These are phyloP conservation scores for Trichoderma semiorbis DNA, from an alignment of 2,329 filamentous ascomycete species.

Conservation along the genomic window DNA sequence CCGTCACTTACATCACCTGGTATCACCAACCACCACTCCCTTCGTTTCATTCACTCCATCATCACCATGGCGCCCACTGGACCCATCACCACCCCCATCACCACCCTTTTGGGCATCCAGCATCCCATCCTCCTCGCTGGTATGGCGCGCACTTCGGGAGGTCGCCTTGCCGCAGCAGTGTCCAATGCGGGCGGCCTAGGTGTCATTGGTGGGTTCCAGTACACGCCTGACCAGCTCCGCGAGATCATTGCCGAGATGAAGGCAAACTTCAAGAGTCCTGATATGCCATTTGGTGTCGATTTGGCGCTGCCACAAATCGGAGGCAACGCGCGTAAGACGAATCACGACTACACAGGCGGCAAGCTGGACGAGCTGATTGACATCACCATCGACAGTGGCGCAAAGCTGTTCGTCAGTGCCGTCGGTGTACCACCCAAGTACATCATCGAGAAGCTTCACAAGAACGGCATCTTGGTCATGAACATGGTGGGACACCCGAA, in stretches of 20 bases:
- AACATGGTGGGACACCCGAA: constrained; percentile 96
- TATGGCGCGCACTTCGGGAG: constrained; percentile 84
- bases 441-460: constrained; percentile 74
- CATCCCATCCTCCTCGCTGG: constrained; percentile 91
- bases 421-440: constrained; percentile 77
- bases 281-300: constrained; percentile 85
- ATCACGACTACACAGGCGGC: constrained; percentile 92
- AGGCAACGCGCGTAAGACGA: constrained; percentile 78
- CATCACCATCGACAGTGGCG: constrained; percentile 80
- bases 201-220: constrained; percentile 69
- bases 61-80: constrained; percentile 40
- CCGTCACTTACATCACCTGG: neutral
- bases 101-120: constrained; percentile 72
- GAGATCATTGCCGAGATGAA: constrained; percentile 85
- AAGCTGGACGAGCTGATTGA: constrained; percentile 84
- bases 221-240: constrained; percentile 70
- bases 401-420: constrained; percentile 79
- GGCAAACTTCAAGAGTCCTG: constrained; percentile 60
- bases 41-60: neutral
- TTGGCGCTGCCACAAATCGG: constrained; percentile 88
- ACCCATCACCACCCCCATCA: constrained; percentile 73
- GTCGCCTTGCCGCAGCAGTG: constrained; percentile 75
- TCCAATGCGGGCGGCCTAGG: constrained; percentile 85
- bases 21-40: neutral
- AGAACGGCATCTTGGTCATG: constrained; percentile 80